Percentiles rank a stretch among this genome's conserved stretches.
Evolutionary conservation across 2,329 filamentous ascomycete genomes (phyloP).

Genomic region (Fusarium mangiferae): DNA sequence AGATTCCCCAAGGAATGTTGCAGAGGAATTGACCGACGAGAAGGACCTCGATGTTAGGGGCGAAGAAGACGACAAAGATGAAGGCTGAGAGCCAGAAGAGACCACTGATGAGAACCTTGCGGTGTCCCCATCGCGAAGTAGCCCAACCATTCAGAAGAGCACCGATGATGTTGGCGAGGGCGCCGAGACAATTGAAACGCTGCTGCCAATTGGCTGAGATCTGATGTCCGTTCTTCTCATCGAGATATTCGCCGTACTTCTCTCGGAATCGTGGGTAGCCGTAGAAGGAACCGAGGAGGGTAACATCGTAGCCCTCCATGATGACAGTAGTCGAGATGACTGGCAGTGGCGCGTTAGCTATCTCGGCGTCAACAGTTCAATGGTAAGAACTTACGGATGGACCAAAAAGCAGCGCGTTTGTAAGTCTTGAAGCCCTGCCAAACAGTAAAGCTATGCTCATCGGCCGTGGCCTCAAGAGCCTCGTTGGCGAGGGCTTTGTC

Average conservation of each 20-base stretch:
- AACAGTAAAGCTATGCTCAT: slow-evolving; percentile 51
- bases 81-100: slow-evolving; percentile 55
- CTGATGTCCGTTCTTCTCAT: slow-evolving; percentile 53
- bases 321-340: slow-evolving; percentile 59
- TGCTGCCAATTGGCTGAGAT: slow-evolving; percentile 64
- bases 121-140: slow-evolving; percentile 55
- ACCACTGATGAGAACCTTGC: slow-evolving; percentile 54
- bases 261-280: slow-evolving; percentile 53
- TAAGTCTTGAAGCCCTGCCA: slow-evolving; percentile 52
- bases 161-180: slow-evolving; percentile 52
- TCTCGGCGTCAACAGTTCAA: neutral
- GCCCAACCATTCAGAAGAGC: slow-evolving; percentile 56
- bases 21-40: slow-evolving; percentile 60
- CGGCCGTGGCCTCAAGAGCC: slow-evolving; percentile 50
- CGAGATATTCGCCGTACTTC: slow-evolving; percentile 53
- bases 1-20: slow-evolving; percentile 58
- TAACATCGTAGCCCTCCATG: slow-evolving; percentile 64
- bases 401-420: slow-evolving; percentile 54
- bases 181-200: slow-evolving; percentile 53
- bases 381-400: slow-evolving; percentile 43
- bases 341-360: slow-evolving; percentile 26
- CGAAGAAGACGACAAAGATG: slow-evolving; percentile 62
- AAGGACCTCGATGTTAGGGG: slow-evolving; percentile 54
- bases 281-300: slow-evolving; percentile 58
- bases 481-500: slow-evolving; percentile 53